Conservation (phyloP, 495 filamentous ascomycete genomes). For the Jackrogersella multiformis region DNA sequence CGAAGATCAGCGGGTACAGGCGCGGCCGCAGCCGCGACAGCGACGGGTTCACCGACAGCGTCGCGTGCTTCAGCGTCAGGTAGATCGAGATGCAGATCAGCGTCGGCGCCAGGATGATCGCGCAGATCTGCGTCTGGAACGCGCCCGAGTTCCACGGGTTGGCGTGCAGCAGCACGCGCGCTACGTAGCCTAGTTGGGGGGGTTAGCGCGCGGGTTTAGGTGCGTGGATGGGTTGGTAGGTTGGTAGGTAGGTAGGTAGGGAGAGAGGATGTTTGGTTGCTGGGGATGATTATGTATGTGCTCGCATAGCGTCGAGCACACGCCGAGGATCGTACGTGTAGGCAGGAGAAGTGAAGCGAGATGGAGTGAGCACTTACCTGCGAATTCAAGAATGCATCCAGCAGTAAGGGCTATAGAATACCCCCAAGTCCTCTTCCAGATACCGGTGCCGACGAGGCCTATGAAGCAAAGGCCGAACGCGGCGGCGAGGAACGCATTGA, state of each 20-base stretch:
- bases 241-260: no score
- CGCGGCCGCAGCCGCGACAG: conserved; percentile 65
- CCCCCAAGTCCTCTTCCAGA: conserved; percentile 69
- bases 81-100: conserved; percentile 73
- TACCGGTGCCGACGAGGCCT: conserved; percentile 58
- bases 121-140: conserved; percentile 74
- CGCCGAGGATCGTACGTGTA: no score
- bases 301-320: no score
- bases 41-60: conserved; percentile 62
- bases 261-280: no score
- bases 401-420: conserved; percentile 62
- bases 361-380: conserved; percentile 46
- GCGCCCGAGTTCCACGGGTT: conserved; percentile 69
- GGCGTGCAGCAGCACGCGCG: conserved; percentile 64
- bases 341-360: not conserved
- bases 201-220: conserved; percentile 15
- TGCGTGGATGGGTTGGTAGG: not conserved
- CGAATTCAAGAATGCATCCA: conserved; percentile 56
- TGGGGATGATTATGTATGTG: no score
- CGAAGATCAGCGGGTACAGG: conserved; percentile 71
- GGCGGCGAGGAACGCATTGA: conserved; percentile 68
- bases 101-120: conserved; percentile 71
- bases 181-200: conserved; percentile 61
- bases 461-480: conserved; percentile 62
- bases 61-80: conserved; percentile 72